These are phyloP conservation scores for Spatholobus suberectus DNA, from an alignment of 306 rosid genomes.

Conservation along the genomic window DNA sequence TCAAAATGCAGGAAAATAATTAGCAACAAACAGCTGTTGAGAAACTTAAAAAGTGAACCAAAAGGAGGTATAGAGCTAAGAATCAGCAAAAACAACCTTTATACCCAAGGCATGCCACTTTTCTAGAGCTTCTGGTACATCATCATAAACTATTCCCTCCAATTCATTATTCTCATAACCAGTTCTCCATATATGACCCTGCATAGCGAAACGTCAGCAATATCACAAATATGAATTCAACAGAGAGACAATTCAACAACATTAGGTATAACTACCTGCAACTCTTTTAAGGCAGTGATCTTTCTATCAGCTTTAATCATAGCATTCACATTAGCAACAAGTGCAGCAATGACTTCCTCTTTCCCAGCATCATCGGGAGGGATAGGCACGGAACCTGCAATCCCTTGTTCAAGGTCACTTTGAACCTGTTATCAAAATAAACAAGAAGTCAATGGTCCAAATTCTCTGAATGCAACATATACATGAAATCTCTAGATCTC, in stretches of 20 bases:
- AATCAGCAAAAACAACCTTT: conserved; percentile 64
- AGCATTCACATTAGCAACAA: conserved; percentile 82
- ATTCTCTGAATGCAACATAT: conserved; percentile 15
- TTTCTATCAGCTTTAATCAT: conserved; percentile 98
- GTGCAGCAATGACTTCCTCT: conserved; percentile 78
- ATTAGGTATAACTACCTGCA: conserved; percentile 68
- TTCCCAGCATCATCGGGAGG: conserved; percentile 81
- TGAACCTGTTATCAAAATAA: conserved; percentile 62
- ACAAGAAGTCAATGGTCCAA: conserved; percentile 21
- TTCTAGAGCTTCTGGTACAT: conserved; percentile 88
- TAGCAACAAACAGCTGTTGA: neutral
- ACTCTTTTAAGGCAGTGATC: conserved; percentile 90
- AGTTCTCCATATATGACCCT: conserved; percentile 97
- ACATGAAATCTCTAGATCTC: conserved; percentile 13
- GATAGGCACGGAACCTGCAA: conserved; percentile 78
- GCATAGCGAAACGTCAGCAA: conserved; percentile 47
- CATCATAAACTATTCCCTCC: conserved; percentile 85
- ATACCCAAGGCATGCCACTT: conserved; percentile 82
- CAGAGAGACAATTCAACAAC: conserved; percentile 6
- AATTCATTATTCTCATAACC: conserved; percentile 86
- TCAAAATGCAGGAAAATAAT: conserved; percentile 27
- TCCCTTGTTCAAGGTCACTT: conserved; percentile 81
- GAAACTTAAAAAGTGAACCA: conserved; percentile 25
- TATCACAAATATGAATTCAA: conserved; percentile 26
- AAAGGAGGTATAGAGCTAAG: conserved; percentile 10